A percentile compares a stretch with the other conserved stretches of the same genome.
phyloP scores from a whole-genome alignment of 2,329 filamentous ascomycete genomes.

The Dactylella cylindrospora region DNA sequence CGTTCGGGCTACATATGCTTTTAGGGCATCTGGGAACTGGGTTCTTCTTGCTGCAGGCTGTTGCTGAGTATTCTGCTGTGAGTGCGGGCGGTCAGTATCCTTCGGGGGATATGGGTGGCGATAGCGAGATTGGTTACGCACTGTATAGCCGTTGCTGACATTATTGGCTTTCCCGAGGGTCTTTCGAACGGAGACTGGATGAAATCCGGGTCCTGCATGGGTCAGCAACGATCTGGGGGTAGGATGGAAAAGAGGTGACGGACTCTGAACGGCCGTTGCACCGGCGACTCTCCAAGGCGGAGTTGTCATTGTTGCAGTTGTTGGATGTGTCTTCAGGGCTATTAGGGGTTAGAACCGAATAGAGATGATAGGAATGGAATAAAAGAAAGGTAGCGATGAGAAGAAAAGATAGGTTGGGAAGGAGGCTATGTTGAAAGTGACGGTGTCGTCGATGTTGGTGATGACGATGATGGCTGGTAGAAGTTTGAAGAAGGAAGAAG shows the following conservation, averaged over 20 bases:
- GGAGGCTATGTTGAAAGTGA: no score
- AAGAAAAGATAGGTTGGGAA: no score
- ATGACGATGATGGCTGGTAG: background rate
- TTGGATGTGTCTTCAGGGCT: slow-evolving; percentile 34
- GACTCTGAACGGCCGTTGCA: slow-evolving; percentile 30
- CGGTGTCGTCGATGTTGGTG: background rate
- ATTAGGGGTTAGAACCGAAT: slow-evolving; percentile 12
- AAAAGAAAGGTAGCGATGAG: background rate
- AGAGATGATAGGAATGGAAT: slow-evolving; percentile 26
- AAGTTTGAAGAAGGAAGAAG: slow-evolving; percentile 1
- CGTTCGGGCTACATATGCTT: slow-evolving; percentile 56
- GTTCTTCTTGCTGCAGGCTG: slow-evolving; percentile 18
- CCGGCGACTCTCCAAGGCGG: slow-evolving; percentile 37
- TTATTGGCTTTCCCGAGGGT: slow-evolving; percentile 21
- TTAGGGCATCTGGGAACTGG: slow-evolving; percentile 48
- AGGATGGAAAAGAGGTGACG: background rate
- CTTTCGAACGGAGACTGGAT: slow-evolving; percentile 35
- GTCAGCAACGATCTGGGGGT: slow-evolving; percentile 3
- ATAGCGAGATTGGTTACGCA: slow-evolving; percentile 12
- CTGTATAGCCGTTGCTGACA: slow-evolving; percentile 5
- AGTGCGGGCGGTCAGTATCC: background rate
- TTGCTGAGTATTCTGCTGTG: no score
- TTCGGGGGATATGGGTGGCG: slow-evolving; percentile 16
- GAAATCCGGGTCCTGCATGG: slow-evolving; percentile 29
- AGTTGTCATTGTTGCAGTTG: slow-evolving; percentile 23